phyloP scores from a whole-genome alignment of 202 grass and related monocot species.

The Cymbopogon flexuosus region DNA sequence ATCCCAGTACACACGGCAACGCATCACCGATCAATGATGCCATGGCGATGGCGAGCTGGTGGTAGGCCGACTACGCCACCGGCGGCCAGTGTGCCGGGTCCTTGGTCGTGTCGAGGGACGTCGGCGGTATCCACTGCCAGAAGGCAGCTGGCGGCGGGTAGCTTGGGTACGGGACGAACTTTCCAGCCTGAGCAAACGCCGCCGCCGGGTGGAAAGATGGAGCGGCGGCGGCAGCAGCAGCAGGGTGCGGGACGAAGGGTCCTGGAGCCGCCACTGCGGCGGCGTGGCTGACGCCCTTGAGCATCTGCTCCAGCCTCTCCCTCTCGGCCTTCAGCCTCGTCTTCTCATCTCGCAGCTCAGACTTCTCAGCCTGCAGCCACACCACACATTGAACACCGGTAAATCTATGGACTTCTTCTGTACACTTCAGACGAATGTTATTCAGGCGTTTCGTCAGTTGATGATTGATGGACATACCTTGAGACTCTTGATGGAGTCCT shows the following conservation, averaged over 20 bases:
- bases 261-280: slow-evolving; percentile 29
- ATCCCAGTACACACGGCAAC: neutral
- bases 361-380: slow-evolving; percentile 70
- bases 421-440: neutral
- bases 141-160: slow-evolving; percentile 66
- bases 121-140: slow-evolving; percentile 91
- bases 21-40: neutral
- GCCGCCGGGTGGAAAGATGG: slow-evolving; percentile 39
- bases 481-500: slow-evolving; percentile 74
- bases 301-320: slow-evolving; percentile 79
- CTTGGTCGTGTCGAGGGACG: slow-evolving; percentile 84
- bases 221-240: slow-evolving; percentile 1
- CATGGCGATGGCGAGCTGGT: neutral
- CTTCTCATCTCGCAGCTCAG: slow-evolving; percentile 79
- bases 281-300: slow-evolving; percentile 44
- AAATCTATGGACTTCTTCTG: neutral
- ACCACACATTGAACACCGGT: neutral
- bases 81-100: slow-evolving; percentile 82
- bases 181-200: slow-evolving; percentile 40
- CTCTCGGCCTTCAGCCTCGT: slow-evolving; percentile 75
- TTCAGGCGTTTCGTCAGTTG: neutral
- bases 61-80: slow-evolving; percentile 49
- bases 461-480: slow-evolving; percentile 49
- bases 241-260: slow-evolving; percentile 43
- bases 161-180: slow-evolving; percentile 53